Percentiles rank a stretch among this genome's conserved stretches.
These are phyloP conservation scores for Fusarium sp. DNA, from an alignment of 2,329 filamentous ascomycete genomes.

Conservation along the genomic window DNA sequence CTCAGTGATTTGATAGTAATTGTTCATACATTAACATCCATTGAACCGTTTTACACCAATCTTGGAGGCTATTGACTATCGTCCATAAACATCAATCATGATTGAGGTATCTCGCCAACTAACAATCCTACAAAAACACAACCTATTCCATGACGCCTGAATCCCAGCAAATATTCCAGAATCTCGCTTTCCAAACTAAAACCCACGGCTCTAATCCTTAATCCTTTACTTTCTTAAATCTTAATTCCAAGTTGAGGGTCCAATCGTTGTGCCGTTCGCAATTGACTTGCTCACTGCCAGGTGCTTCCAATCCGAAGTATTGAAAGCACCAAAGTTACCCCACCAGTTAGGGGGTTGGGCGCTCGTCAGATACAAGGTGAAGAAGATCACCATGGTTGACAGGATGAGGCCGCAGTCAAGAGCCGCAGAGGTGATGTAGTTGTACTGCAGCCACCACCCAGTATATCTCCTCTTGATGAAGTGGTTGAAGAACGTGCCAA, in stretches of 20 bases:
- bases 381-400: conserved; percentile 76
- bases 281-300: conserved; percentile 58
- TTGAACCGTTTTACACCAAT: not conserved
- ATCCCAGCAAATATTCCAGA: conserved; percentile 17
- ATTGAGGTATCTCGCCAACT: conserved; percentile 44
- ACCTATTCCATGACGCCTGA: conserved; percentile 36
- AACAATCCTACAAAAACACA: conserved; percentile 29
- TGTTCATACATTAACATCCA: not conserved
- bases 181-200: conserved; percentile 25
- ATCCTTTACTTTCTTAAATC: not conserved
- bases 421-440: conserved; percentile 79
- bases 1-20: not conserved
- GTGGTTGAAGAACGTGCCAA: conserved; percentile 77
- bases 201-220: not conserved
- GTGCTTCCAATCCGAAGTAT: conserved; percentile 60
- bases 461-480: conserved; percentile 72
- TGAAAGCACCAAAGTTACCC: conserved; percentile 63
- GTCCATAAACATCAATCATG: conserved; percentile 40
- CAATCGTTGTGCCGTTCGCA: conserved; percentile 61
- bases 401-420: conserved; percentile 76
- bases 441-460: conserved; percentile 83
- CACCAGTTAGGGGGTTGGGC: conserved; percentile 70
- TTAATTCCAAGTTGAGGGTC: conserved; percentile 61
- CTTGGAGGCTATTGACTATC: not conserved
- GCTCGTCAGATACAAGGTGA: conserved; percentile 72